These are phyloP conservation scores for Conticribra weissflogii DNA, from an alignment of 108 stramenopile genomes.

Conservation along the genomic window DNA sequence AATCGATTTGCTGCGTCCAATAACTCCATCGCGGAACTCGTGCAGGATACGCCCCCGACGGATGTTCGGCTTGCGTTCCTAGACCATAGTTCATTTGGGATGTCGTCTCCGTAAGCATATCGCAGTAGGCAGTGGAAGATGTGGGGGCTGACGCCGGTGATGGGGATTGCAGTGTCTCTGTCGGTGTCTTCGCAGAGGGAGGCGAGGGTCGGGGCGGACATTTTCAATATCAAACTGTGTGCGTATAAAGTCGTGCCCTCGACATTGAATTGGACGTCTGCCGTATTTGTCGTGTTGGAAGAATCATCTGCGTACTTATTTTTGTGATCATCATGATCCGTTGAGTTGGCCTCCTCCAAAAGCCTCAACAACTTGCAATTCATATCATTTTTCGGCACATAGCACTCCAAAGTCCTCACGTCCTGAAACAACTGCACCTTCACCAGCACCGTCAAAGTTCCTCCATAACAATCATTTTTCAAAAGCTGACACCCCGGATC, in stretches of 20 bases:
- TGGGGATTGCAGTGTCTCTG: constrained; percentile 16
- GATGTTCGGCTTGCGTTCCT: background rate
- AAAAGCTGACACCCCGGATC: constrained; percentile 10
- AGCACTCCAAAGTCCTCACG: constrained; percentile 2
- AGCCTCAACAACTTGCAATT: constrained; percentile 6
- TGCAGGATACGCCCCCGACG: background rate
- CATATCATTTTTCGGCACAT: constrained; percentile 28
- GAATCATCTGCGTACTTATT: background rate
- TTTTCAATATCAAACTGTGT: constrained; percentile 28
- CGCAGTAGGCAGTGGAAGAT: constrained; percentile 24
- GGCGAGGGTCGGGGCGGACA: constrained; percentile 20
- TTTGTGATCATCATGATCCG: background rate
- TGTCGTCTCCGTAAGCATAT: constrained; percentile 32
- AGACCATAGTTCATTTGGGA: constrained; percentile 29
- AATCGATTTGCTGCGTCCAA: constrained; percentile 39
- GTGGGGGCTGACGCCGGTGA: constrained; percentile 12
- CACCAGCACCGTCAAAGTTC: constrained; percentile 23
- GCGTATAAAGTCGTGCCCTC: constrained; percentile 25
- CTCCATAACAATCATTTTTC: constrained; percentile 12
- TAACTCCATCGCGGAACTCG: constrained; percentile 24
- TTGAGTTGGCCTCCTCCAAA: background rate
- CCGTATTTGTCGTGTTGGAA: constrained; percentile 7
- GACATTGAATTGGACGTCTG: constrained; percentile 30
- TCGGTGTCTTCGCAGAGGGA: constrained; percentile 15
- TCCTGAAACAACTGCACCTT: constrained; percentile 22